Evolutionary conservation across 257 asterid species (phyloP), one percentile per base, ranked within the genome.

Genomic region (Solanum pinnatisectum): DNA sequence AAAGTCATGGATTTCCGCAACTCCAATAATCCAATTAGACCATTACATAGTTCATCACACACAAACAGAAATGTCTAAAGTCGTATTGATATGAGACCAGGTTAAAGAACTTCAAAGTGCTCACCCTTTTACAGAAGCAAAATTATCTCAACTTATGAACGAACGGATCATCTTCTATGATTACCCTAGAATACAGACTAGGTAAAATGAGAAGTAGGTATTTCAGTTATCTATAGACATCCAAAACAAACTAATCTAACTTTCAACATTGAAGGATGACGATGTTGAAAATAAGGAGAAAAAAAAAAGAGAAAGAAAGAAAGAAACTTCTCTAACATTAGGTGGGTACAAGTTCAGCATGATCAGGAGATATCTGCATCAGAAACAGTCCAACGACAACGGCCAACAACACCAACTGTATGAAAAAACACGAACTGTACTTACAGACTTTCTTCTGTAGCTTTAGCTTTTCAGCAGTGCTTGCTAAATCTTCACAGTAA

Each of bases 291-390:
- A 81, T 83, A 33, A n/a, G 37, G 14, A 33, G 78, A 9, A 72
- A 23, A 2, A 10, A n/a, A 60, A 27, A 70, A 30, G 60, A 12
- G 65, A 30, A 30, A 72, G 11, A 83, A 30, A 67, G 25, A 20
- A 87, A 71, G 39, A 12, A 40, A 67, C 87, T 71, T 86, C 86
- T 49, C 74, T 65, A 86, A 83, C 90, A 84, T 93, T 87, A 96
- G 32, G 99, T 96, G 14, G 99, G 99, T 85, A 93, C 95, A 91
- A 92, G 88, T 91, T 87, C 93, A 11, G 77, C 88, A 82, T 89
- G 77, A 88, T 73, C 85, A 35, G 91, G 93, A 10, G 93, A 89
- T 30, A 86, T 90, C 89, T 89, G 92, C 88, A 82, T 81, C 22
- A 92, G 49, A 46, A 94, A 52, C 88, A 92, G 63, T 59, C 88